A percentile compares a stretch with the other conserved stretches of the same genome.
Evolutionary conservation across 129 eudicot species (phyloP).

Genomic region (Dittrichia graveolens): DNA sequence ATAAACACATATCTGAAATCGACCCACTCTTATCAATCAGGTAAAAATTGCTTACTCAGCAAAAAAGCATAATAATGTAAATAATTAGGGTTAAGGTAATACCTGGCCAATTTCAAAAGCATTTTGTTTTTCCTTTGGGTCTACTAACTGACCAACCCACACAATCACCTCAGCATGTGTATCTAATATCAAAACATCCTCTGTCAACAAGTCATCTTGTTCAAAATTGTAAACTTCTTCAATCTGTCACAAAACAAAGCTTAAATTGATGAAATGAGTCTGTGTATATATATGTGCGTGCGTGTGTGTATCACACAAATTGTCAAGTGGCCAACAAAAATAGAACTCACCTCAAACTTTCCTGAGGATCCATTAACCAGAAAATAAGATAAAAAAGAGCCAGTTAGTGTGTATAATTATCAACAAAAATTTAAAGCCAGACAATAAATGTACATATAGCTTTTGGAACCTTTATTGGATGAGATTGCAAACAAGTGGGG

Average conservation of each 20-base stretch:
- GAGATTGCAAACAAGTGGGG: constrained; percentile 76
- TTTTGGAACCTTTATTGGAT: constrained; percentile 57
- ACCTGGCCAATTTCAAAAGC: constrained; percentile 90
- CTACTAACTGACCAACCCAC: constrained; percentile 94
- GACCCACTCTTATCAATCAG: no score
- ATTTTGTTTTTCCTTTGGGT: constrained; percentile 75
- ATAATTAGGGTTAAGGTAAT: constrained; percentile 2
- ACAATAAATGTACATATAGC: background rate
- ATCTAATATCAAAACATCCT: constrained; percentile 88
- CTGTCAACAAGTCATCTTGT: constrained; percentile 93
- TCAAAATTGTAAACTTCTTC: constrained; percentile 90
- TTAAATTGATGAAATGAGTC: background rate
- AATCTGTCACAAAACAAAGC: constrained; percentile 41
- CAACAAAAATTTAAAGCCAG: constrained; percentile 20
- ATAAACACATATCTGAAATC: no score
- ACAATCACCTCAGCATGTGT: constrained; percentile 90
- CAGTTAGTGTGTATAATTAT: constrained; percentile 39
- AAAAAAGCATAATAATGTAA: constrained; percentile 1
- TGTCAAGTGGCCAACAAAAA: constrained; percentile 1
- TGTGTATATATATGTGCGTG: no score
- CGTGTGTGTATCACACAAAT: background rate
- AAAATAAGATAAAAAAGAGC: constrained; percentile 20
- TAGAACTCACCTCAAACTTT: constrained; percentile 74
- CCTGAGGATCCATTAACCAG: constrained; percentile 56
- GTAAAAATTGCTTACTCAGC: no score